Evolutionary conservation across 352 stramenopile genomes (phyloP), one percentile per base, ranked within the genome.

Genomic region (Phytophthora sp.): DNA sequence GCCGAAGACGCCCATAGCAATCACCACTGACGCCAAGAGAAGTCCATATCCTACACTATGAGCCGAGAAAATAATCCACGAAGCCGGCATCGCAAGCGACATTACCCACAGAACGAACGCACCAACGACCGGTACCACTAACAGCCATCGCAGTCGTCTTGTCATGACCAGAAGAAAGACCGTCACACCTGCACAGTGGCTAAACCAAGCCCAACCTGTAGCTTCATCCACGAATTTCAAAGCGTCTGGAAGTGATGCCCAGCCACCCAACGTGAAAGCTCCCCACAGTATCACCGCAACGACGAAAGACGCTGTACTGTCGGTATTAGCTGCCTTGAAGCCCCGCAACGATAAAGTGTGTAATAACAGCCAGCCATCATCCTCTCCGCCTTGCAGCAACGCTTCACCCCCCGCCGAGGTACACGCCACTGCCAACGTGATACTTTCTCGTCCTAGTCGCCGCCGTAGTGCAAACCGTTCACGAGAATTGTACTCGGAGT

Each of bases 141-240:
- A 74, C n/a, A 94, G 52, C 84, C 79, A 91, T 46, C 78, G 71
- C 24, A 94, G 70, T 15, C 86, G 74, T 11, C 84, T 75, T 7
- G 86, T 94, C 74, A 88, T 88, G 5, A 93, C 73, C 12, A 94
- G 53, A 38, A 94, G 60, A 60, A 94, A 94, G 18, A 92, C 78
- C 1, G 86, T 36, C 39, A 93, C 70, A 26, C 86, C 86, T 2
- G 86, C 86, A 51, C 81, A 91, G 45, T 94, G 86, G 44, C 86
- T 94, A 60, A 94, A 94, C 86, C 86, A 94, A 16, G 84, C 86
- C 86, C 86, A 94, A 15, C 86, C 86, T 8, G 86, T 94, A 16
- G 85, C 82, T 73, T 93, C 77, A 55, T 94, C 86, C 16, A 94
- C 86, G 63, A 94, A 93, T 50, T 94, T 94, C 47, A 94, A 63